Evolutionary conservation across 805 yeast genomes (phyloP), one percentile per base, ranked within the genome.

Genomic region (Phaffomyces antillensis): DNA sequence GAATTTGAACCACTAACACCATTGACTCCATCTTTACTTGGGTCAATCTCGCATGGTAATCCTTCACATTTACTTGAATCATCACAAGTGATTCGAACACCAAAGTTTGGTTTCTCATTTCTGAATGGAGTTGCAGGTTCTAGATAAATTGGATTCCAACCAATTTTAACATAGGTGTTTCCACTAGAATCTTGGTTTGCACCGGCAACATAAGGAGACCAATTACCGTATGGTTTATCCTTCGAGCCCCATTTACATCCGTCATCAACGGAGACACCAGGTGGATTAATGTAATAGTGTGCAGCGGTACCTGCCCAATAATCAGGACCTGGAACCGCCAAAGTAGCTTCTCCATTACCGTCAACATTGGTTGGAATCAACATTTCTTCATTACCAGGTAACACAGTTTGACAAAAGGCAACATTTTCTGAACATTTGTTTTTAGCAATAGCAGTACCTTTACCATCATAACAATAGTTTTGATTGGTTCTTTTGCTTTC

Each of bases 321-420:
- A 45, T 79, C 79, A 3, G 89, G 68, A 20, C 85, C 88, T 16
- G 96, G 96, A 42, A 88, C 96, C 20, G 96, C 95, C 46, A 88
- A 66, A 3, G 73, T 69, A 44, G 69, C 64, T n/a, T 70, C 49
- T 9, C 66, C 56, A 10, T 77, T 74, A 13, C 71, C 65, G n/a
- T 67, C 72, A 46, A 83, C 79, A 43, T 72, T 61, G 20, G 95
- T 87, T 48, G 96, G 96, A 52, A 89, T 87, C 61, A 87, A 71
- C 96, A 88, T 88, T 54, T 88, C 95, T 68, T 88, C 96, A 64
- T 87, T 86, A 53, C 96, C 96, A 23, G 96, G 96, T 46, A 89
- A 72, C 7, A 89, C 96, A 9, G 96, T 88, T 68, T 89, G 96
- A 64, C 96, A 88, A 65, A 88, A 79, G 8, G 96, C 90, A 52